Conservation (phyloP, 1,284 basidiomycete species). For the Melampsora abietis-canadensis region DNA sequence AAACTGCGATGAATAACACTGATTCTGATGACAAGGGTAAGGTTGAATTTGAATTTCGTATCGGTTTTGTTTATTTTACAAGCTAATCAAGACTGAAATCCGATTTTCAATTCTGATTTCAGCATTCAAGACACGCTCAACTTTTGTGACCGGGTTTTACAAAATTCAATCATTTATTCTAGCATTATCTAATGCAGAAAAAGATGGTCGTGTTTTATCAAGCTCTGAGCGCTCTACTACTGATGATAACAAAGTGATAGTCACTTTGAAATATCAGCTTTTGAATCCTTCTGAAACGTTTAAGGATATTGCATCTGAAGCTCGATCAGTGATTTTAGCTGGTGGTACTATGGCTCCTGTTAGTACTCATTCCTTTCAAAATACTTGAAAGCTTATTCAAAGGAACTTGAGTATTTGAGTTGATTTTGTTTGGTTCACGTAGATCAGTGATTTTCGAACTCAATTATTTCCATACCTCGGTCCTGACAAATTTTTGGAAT, state of each 20-base stretch:
- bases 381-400: neutral
- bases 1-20: conserved; percentile 59
- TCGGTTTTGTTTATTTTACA: too few species aligned
- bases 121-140: conserved; percentile 45
- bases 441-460: conserved; percentile 82
- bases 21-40: conserved; percentile 47
- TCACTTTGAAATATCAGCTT: conserved; percentile 83
- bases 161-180: conserved; percentile 79
- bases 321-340: conserved; percentile 78
- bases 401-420: conserved; percentile 11
- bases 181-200: conserved; percentile 72
- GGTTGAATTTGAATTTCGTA: conserved; percentile 40
- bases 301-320: conserved; percentile 71
- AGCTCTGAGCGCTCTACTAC: conserved; percentile 43
- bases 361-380: conserved; percentile 45
- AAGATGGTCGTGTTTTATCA: conserved; percentile 63
- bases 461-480: conserved; percentile 76
- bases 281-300: conserved; percentile 91
- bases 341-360: conserved; percentile 98
- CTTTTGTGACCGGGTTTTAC: conserved; percentile 72
- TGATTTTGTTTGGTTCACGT: conserved; percentile 5
- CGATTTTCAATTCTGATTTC: too few species aligned
- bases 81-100: too few species aligned
- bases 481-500: conserved; percentile 65
- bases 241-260: conserved; percentile 43